Percentiles rank a stretch among this genome's conserved stretches.
Evolutionary conservation across 2,329 filamentous ascomycete genomes (phyloP).

Genomic region (Chaetomium strumarium): DNA sequence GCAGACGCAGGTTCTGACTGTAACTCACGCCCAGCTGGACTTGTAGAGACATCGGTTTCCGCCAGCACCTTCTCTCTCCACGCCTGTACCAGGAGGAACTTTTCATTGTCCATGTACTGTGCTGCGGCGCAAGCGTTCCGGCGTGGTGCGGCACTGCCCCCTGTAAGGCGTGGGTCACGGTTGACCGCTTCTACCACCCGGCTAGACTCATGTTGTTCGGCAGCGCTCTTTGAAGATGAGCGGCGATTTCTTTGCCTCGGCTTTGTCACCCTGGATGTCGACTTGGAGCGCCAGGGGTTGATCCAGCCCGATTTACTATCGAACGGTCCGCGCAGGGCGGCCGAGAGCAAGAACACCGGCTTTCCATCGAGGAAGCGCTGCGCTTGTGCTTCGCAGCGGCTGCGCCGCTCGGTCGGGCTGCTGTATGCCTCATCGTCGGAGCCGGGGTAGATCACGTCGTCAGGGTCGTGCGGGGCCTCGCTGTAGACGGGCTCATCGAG

Average conservation of each 20-base stretch:
- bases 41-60: not conserved
- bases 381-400: slow-evolving; percentile 55
- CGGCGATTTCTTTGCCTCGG: not conserved
- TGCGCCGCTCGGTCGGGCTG: slow-evolving; percentile 39
- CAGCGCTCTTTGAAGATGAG: not conserved
- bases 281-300: slow-evolving; percentile 45
- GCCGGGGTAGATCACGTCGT: slow-evolving; percentile 49
- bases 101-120: slow-evolving; percentile 13
- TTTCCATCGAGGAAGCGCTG: slow-evolving; percentile 52
- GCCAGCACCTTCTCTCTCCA: slow-evolving; percentile 17
- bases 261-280: not conserved
- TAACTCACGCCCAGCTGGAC: not conserved
- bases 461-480: slow-evolving; percentile 33
- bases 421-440: slow-evolving; percentile 53
- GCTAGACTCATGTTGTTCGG: not conserved
- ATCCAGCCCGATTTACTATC: slow-evolving; percentile 48
- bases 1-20: slow-evolving; percentile 3
- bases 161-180: not conserved
- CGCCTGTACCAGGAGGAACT: slow-evolving; percentile 4
- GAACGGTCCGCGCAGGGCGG: slow-evolving; percentile 58
- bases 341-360: slow-evolving; percentile 52
- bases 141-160: not conserved
- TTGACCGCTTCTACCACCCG: slow-evolving; percentile 5
- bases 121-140: not conserved
- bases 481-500: slow-evolving; percentile 42